Base-by-base conservation (phyloP, 2,329 filamentous ascomycete genomes). In the Pestalotiopsis sp. region DNA sequence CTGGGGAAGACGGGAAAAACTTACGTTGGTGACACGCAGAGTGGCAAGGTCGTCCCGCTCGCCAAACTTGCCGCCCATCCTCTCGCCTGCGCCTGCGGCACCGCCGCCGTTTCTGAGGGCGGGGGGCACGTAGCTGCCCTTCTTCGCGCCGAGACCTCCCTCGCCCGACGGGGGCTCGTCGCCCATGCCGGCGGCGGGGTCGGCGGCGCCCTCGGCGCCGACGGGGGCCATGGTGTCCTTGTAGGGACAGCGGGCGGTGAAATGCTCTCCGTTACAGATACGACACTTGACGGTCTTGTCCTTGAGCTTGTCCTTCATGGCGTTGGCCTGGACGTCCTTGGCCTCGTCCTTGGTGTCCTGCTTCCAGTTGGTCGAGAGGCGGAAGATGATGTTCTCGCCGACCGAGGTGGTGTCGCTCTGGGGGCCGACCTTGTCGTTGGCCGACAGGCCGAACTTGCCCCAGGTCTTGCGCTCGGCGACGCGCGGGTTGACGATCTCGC, bases 201-300 rank as follows among this genome's bases (percentile, higher is more conserved):
- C 89, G 70, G 81, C 86, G 39, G 78, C 78, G 60, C 78, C 80
- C 67, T 82, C 84, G 80, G 90, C 89, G 73, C 90, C 90, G 70
- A 94, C 89, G 48, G 93, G 96, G 44, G 95, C 94, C 94, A 99
- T 98, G 75, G 95, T 99, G 81, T 98, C 96, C 87, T 98, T 99
- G 91, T 97, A 99, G 44, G 96, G 96, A 89, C 96, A 99, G 81
- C 96, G 92, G 74, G 95, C 95, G 56, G 96, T 99, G 87, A 98
- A 99, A 89, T 99, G 96, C 86, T 99, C 96, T 79, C 95, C 96
- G 80, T 91, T 93, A 85, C 96, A 99, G 80, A 99, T 98, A 88
- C 96, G 92, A 84, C 96, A 99, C 89, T 98, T 98, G 87, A 99
- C 97, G 86, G 98, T 97, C 89, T 98, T 97, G 85, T 98, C 94